Base-by-base conservation (phyloP, 148 eudicot genomes). In the Hydrangea macrophylla region DNA sequence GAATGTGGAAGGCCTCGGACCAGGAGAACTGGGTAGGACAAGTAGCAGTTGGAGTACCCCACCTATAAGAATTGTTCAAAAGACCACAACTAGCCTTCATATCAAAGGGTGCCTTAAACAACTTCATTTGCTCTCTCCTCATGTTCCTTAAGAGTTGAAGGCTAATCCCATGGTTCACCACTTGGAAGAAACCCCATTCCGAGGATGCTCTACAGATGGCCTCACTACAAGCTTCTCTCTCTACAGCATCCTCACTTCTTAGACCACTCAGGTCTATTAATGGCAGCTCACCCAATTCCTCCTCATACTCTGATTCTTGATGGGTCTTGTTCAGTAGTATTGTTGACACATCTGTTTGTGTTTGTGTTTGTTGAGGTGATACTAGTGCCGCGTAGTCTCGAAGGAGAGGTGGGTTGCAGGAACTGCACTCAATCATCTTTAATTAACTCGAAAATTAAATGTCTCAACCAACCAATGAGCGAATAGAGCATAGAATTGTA, bases 181-280 rank as follows among this genome's bases (percentile, higher is more conserved):
- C 50, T 17, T 71, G 80, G 53, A 77, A 77, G 59, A 77, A 77
- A 5, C 80, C 80, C 81, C 81, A 77, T 58, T 77, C 76, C 17
- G 73, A 44, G 25, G 81, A 72, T 24, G 81, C 81, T 17, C 11
- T 64, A 17, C 44, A 45, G 12, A 77, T 77, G 26, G 37, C 25
- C 5, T 31, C 35, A 2, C 5, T 35, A 32, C 76, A 72, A 25
- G 60, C 60, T 2, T 27, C 40, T 58, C 64, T 62, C 20, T 50
- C 67, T 2, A 6, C 17, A 28, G 51, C 63, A 35, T 67, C 48
- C 33, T 27, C 55, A 59, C 73, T 72, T 20, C 37, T 54, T 11
- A 77, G 33, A 24, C 31, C 60, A 6, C 42, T 35, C 4, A 77
- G 69, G 25, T 77, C 80, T 36, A 77, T 68, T 24, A 72, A 1